Conservation (phyloP, 768 basidiomycete species). For the Russula earlei region DNA sequence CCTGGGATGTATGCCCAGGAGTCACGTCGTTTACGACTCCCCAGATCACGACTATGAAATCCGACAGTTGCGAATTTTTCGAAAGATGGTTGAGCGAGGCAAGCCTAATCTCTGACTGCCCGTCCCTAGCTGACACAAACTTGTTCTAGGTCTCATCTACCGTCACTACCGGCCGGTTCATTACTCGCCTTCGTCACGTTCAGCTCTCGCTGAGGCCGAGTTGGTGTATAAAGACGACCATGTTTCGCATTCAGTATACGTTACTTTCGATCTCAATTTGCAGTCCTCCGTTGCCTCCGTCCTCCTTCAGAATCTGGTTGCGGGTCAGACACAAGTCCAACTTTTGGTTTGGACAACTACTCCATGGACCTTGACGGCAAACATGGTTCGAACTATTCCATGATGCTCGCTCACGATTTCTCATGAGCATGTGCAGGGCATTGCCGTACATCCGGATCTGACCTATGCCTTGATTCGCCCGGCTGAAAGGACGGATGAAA, state of each 20-base stretch:
- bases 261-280: slow-evolving; percentile 57
- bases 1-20: background rate
- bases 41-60: slow-evolving; percentile 83
- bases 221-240: slow-evolving; percentile 85
- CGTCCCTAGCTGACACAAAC: background rate
- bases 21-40: background rate
- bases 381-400: slow-evolving; percentile 55
- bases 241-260: slow-evolving; percentile 79
- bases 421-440: slow-evolving; percentile 46
- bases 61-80: slow-evolving; percentile 76
- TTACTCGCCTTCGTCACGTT: slow-evolving; percentile 90
- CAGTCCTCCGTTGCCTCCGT: slow-evolving; percentile 19
- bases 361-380: slow-evolving; percentile 93
- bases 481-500: slow-evolving; percentile 11
- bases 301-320: slow-evolving; percentile 28
- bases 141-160: slow-evolving; percentile 62
- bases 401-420: background rate
- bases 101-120: slow-evolving; percentile 3
- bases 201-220: slow-evolving; percentile 93
- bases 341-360: slow-evolving; percentile 95
- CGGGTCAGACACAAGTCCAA: slow-evolving; percentile 30
- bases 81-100: slow-evolving; percentile 84
- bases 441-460: slow-evolving; percentile 72
- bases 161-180: slow-evolving; percentile 84
- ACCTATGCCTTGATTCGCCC: slow-evolving; percentile 46